Base-by-base conservation (phyloP, 106 monocot genomes). In the Vanilla planifolia region DNA sequence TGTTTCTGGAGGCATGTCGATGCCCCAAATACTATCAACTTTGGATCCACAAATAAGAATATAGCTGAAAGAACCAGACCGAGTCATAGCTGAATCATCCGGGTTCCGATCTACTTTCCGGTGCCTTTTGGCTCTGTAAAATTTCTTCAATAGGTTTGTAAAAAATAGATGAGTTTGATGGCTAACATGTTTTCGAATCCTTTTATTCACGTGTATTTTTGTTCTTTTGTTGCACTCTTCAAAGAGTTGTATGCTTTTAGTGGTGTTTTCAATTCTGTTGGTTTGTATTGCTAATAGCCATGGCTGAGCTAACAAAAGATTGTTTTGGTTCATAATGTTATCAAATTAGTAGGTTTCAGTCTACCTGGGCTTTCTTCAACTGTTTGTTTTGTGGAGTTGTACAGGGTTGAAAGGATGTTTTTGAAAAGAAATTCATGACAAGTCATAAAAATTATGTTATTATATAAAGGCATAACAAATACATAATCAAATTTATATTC, bases 1-100 rank as follows among this genome's bases (percentile, higher is more conserved):
- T 6, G 77, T 89, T 22, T 89, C 81, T 4, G 85, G 77, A 1
- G 85, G 88, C 11, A 87, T 89, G 82, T 85, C 89, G 15, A 89
- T 84, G 88, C 88, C 88, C 5, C 88, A 79, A 51, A 68, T 82
- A 16, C 71, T 88, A 14, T 88, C 84, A 23, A 73, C 79, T 24
- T 8, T 82, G 17, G 76, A 79, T 39, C 48, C 65, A 2, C 68
- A 21, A 76, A 76, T 60, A 48, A 92, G 57, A 22, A 26, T 50
- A n/a, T 10, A 22, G 71, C 73, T 21, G 80, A 82, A 44, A 67
- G 82, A 69, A 79, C 64, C 13, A 64, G 72, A 66, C 43, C 72
- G n/a, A 62, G 16, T 65, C 71, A 77, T 65, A 59, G 44, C 42
- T 86, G 69, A 92, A 8, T 32, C 24, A 51, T 21, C 59, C 46